phyloP scores from a whole-genome alignment of 345 rosid genomes.

The Reutealis trisperma region DNA sequence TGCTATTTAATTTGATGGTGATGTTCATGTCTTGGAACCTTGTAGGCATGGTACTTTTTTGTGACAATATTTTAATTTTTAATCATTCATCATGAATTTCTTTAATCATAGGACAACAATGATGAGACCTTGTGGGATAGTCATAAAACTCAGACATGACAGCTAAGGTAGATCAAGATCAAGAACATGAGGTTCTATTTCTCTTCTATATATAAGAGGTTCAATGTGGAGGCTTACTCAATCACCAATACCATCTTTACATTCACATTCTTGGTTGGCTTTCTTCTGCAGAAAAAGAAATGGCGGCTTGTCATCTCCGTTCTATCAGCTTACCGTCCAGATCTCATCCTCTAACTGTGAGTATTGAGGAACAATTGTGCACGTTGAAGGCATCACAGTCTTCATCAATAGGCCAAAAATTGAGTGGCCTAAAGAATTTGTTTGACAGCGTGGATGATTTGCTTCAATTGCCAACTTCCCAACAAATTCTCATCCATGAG shows the following conservation, averaged over 20 bases:
- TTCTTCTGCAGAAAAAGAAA: neutral
- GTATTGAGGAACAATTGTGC: constrained; percentile 13
- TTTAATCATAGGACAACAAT: neutral
- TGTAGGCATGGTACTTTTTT: neutral
- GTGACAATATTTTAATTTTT: neutral
- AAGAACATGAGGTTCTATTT: neutral
- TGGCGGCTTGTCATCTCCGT: neutral
- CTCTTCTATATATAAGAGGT: neutral
- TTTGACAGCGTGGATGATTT: neutral
- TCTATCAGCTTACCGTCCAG: constrained; percentile 36
- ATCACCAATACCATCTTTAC: neutral
- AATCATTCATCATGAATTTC: neutral
- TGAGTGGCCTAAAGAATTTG: neutral
- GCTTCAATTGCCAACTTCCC: neutral
- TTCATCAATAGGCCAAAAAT: neutral
- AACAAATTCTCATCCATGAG: neutral
- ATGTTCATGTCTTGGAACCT: neutral
- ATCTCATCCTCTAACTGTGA: constrained; percentile 33
- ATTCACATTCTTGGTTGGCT: neutral
- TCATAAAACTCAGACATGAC: neutral
- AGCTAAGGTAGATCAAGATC: neutral
- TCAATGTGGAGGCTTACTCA: neutral
- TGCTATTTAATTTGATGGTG: no score
- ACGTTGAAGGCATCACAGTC: constrained; percentile 9
- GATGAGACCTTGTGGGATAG: neutral